Evolutionary conservation across 805 yeast species (phyloP).

Genomic region (Candida gorgasii): DNA sequence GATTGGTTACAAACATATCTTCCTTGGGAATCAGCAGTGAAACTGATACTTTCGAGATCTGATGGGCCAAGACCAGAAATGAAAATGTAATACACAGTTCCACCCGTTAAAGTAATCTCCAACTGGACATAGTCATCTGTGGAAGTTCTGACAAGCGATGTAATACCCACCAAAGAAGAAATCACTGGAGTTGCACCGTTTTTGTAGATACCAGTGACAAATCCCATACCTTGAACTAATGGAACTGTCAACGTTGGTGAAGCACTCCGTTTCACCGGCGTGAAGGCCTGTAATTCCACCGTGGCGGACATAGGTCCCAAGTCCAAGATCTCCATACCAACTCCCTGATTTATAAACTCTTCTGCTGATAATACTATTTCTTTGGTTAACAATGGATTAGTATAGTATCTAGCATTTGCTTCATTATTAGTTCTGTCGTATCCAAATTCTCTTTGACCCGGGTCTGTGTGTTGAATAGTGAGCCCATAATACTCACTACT

Average conservation of each 20-base stretch:
- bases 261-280: conserved; percentile 34
- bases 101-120: conserved; percentile 51
- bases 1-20: conserved; percentile 43
- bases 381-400: conserved; percentile 55
- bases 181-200: conserved; percentile 49
- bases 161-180: conserved; percentile 23
- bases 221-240: conserved; percentile 65
- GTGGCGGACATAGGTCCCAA: conserved; percentile 18
- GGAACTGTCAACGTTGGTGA: conserved; percentile 53
- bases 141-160: conserved; percentile 19
- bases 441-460: conserved; percentile 43
- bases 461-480: conserved; percentile 57
- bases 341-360: conserved; percentile 5
- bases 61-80: conserved; percentile 31
- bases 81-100: conserved; percentile 64
- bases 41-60: conserved; percentile 31
- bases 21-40: conserved; percentile 18
- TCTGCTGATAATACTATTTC: conserved; percentile 56
- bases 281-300: conserved; percentile 19
- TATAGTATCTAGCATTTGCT: conserved; percentile 47
- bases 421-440: conserved; percentile 39
- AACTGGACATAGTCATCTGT: conserved; percentile 50
- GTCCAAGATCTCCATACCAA: conserved; percentile 6
- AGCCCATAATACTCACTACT: conserved; percentile 49
- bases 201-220: conserved; percentile 61